Base-by-base conservation (phyloP, 1,284 basidiomycete genomes). In the Boletus mariae region DNA sequence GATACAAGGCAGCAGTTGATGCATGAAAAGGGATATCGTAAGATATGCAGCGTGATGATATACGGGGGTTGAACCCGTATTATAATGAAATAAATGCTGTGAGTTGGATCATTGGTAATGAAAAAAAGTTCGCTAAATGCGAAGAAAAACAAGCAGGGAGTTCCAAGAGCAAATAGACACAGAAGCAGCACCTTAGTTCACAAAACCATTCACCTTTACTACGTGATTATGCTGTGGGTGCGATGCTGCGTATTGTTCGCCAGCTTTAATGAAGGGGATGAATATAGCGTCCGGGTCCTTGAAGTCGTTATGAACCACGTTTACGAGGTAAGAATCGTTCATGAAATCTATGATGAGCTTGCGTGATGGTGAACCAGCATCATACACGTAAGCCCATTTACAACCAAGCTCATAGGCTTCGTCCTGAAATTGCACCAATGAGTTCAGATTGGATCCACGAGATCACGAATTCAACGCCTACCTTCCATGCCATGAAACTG, bases 401-500 rank as follows among this genome's bases (percentile, higher is more conserved):
- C 80, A 76, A 49, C 96, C 97, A 45, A 99, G 85, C 68, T 95
- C 94, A 65, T 90, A 99, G 2, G 97, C 97, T 72, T 99, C 97
- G 65, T 99, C 96, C 90, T 92, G 58, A 37, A 48, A 40, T 13
- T 41, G 7, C 41, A 26, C 15, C 25, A 29, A 35, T 60, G 29
- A 51, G 31, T 12, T 51, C 48, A 38, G 28, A 41, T 31, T 38
- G 25, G 3, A 7, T 25, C 26, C 6, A 6, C 29, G 29, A 31
- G 4, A 54, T 43, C 41, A 40, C 50, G 43, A 46, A 59, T 25
- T 29, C 2, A 43, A 29, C 7, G 51, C 50, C 23, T 42, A 88
- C 91, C 83, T 96, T 97, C 94, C 94, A 97, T 9, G 94, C 94
- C 82, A 95, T 90, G 80, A 98, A 98, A 65, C 93, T 96, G 59